A percentile compares a stretch with the other conserved stretches of the same genome.
Conservation (phyloP, 306 rosid genomes). For the Abrus precatorius region DNA sequence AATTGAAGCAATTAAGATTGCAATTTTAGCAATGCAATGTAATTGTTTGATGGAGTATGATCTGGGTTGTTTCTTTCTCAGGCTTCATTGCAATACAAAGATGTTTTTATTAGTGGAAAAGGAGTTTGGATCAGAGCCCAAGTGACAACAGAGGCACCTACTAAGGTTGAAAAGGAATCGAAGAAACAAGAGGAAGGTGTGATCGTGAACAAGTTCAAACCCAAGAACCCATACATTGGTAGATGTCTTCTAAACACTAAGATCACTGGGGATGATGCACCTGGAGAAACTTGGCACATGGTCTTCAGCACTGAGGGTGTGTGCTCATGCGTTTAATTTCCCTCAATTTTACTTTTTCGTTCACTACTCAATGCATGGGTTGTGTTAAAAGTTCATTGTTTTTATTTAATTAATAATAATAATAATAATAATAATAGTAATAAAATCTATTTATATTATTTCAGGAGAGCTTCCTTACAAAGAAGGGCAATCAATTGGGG, state of each 20-base stretch:
- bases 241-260: constrained; percentile 86
- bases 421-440: no score
- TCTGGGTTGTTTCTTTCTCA: constrained; percentile 46
- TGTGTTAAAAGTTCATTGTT: background rate
- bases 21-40: background rate
- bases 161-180: constrained; percentile 77
- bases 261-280: constrained; percentile 95
- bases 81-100: constrained; percentile 66
- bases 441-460: background rate
- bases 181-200: constrained; percentile 95
- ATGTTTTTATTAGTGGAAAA: constrained; percentile 64
- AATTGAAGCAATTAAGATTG: background rate
- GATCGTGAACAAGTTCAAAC: constrained; percentile 83
- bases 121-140: constrained; percentile 77
- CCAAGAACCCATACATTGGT: constrained; percentile 78
- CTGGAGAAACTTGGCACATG: constrained; percentile 97
- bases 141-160: constrained; percentile 88
- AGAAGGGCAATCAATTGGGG: constrained; percentile 93
- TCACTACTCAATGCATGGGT: background rate
- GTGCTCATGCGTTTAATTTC: background rate
- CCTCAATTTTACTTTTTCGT: background rate
- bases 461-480: constrained; percentile 90
- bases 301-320: constrained; percentile 91
- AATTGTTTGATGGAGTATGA: background rate
- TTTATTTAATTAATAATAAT: background rate